A percentile compares a stretch with the other conserved stretches of the same genome.
Evolutionary conservation across 345 rosid species (phyloP).

Genomic region (Brassica carinata): DNA sequence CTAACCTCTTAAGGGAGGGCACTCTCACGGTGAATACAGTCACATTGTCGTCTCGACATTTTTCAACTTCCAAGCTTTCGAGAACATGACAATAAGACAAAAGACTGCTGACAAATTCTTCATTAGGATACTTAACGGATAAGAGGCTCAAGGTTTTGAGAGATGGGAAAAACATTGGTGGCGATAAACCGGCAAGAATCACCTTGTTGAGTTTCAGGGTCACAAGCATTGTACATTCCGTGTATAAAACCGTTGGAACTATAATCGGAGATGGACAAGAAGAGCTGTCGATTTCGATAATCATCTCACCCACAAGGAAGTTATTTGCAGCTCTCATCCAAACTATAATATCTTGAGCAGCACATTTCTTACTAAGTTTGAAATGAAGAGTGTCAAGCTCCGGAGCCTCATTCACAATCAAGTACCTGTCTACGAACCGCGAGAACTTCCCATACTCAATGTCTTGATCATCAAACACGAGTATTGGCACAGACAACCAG

Average conservation of each 20-base stretch:
- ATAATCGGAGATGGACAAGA: not conserved
- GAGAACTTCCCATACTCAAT: not conserved
- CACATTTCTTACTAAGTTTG: not conserved
- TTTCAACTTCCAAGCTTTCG: conserved; percentile 15
- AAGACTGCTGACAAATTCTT: not conserved
- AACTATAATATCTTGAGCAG: not conserved
- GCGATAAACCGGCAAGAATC: not conserved
- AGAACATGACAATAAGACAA: conserved; percentile 30
- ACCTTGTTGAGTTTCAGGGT: not conserved
- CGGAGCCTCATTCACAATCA: not conserved
- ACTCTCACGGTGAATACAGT: not conserved
- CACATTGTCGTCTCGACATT: conserved; percentile 15
- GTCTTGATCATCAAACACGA: not conserved
- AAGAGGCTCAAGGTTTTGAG: conserved; percentile 9
- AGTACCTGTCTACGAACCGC: not conserved
- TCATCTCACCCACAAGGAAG: not conserved
- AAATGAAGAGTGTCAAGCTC: not conserved
- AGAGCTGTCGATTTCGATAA: not conserved
- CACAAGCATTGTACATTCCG: not conserved
- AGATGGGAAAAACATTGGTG: conserved; percentile 1
- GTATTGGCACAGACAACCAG: conserved; percentile 17
- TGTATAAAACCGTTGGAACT: conserved; percentile 12
- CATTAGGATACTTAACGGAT: not conserved
- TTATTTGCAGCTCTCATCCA: conserved; percentile 18
- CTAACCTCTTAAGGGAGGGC: conserved; percentile 9